phyloP scores from a whole-genome alignment of 345 rosid genomes.

The Populus pruinosa region DNA sequence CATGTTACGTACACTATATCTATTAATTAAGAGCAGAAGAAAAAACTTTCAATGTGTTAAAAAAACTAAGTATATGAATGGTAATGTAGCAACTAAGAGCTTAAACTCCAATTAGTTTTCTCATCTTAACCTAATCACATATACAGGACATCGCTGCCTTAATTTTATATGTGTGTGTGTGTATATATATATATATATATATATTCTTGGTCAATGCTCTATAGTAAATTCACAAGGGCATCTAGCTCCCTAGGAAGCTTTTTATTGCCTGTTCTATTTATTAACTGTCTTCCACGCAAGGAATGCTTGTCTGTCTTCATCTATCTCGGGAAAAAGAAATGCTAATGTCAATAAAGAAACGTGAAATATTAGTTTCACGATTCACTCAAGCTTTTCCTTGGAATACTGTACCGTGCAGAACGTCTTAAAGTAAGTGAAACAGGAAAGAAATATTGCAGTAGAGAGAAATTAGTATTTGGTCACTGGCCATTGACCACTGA shows the following conservation, averaged over 20 bases:
- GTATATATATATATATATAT: too few relatives aligned
- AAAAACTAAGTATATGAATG: neutral
- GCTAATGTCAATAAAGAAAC: neutral
- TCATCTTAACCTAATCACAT: neutral
- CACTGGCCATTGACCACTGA: neutral
- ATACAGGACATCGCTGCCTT: neutral
- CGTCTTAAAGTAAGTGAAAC: constrained; percentile 1
- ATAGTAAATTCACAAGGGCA: neutral
- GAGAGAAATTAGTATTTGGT: neutral
- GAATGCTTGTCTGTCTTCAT: neutral
- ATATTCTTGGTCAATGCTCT: neutral
- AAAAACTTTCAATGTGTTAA: too few relatives aligned
- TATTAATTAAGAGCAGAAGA: neutral
- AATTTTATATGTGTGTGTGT: too few relatives aligned
- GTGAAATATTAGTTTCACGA: neutral
- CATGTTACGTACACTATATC: too few relatives aligned
- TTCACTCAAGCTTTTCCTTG: neutral
- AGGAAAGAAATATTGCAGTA: neutral
- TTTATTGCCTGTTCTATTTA: neutral
- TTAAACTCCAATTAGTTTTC: neutral
- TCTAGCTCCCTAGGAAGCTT: neutral
- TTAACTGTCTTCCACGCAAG: neutral
- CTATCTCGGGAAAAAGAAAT: neutral
- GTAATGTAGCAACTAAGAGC: neutral
- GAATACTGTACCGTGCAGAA: neutral